Evolutionary conservation across 2,329 filamentous ascomycete species (phyloP).

Genomic region (Fusarium nematophilum): DNA sequence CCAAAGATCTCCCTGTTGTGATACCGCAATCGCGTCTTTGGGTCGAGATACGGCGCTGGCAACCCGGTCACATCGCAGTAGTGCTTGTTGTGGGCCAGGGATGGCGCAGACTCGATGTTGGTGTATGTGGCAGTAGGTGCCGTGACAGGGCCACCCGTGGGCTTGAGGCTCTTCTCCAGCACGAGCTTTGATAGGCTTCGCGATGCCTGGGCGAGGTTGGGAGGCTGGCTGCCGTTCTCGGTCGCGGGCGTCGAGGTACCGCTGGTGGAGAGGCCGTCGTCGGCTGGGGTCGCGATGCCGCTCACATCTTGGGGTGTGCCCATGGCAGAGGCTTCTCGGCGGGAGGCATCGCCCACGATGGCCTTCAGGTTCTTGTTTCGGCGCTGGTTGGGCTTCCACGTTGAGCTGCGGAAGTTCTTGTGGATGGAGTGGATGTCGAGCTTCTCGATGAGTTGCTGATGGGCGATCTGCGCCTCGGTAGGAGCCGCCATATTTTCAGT

Average conservation of each 20-base stretch:
- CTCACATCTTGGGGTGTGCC: slow-evolving; percentile 81
- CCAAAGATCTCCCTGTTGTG: slow-evolving; percentile 93
- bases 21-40: slow-evolving; percentile 93
- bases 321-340: slow-evolving; percentile 88
- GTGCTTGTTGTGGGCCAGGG: slow-evolving; percentile 82
- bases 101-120: slow-evolving; percentile 95
- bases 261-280: slow-evolving; percentile 67
- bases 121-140: slow-evolving; percentile 89
- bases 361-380: slow-evolving; percentile 99
- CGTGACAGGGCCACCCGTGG: slow-evolving; percentile 41
- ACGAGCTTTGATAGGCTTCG: slow-evolving; percentile 89
- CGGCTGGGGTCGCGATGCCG: slow-evolving; percentile 76
- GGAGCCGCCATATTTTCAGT: slow-evolving; percentile 70
- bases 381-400: slow-evolving; percentile 92
- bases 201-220: slow-evolving; percentile 89
- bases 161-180: slow-evolving; percentile 79
- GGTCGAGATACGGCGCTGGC: slow-evolving; percentile 91
- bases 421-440: slow-evolving; percentile 89
- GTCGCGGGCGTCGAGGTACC: slow-evolving; percentile 67
- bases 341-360: slow-evolving; percentile 88
- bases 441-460: slow-evolving; percentile 87
- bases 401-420: slow-evolving; percentile 89
- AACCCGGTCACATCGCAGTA: slow-evolving; percentile 98
- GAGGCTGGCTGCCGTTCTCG: slow-evolving; percentile 56
- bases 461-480: slow-evolving; percentile 80